Conservation (phyloP, 495 filamentous ascomycete genomes). For the Trichoderma asperelloides region DNA sequence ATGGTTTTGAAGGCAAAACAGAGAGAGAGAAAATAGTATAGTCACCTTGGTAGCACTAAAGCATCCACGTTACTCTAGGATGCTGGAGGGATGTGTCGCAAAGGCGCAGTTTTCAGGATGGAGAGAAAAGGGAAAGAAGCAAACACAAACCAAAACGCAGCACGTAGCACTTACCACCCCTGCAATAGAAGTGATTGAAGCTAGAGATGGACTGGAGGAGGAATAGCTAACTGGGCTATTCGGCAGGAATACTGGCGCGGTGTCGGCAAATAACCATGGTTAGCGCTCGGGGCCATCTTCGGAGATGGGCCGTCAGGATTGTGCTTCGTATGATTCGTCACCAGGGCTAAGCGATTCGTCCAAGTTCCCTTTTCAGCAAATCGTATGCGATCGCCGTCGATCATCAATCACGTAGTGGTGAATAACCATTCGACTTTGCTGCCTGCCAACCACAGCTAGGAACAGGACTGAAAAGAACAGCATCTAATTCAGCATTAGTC, state of each 20-base stretch:
- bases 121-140: neutral
- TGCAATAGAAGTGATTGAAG: neutral
- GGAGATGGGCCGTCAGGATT: neutral
- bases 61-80: neutral
- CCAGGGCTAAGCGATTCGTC: neutral
- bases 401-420: neutral
- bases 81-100: neutral
- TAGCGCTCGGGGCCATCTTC: neutral
- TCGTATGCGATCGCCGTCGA: slow-evolving; percentile 1
- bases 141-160: neutral
- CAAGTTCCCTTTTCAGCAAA: neutral
- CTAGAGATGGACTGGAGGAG: neutral
- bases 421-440: neutral
- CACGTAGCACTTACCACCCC: neutral
- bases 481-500: neutral
- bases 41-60: neutral
- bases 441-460: neutral
- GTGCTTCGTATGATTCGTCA: slow-evolving; percentile 4
- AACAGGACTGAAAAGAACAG: neutral
- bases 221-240: neutral
- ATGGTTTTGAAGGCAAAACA: neutral
- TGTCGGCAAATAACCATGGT: neutral
- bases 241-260: neutral
- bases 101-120: neutral
- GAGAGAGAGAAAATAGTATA: neutral